Base-by-base conservation (phyloP, 2,329 filamentous ascomycete species). In the Bipolaris gigantea region DNA sequence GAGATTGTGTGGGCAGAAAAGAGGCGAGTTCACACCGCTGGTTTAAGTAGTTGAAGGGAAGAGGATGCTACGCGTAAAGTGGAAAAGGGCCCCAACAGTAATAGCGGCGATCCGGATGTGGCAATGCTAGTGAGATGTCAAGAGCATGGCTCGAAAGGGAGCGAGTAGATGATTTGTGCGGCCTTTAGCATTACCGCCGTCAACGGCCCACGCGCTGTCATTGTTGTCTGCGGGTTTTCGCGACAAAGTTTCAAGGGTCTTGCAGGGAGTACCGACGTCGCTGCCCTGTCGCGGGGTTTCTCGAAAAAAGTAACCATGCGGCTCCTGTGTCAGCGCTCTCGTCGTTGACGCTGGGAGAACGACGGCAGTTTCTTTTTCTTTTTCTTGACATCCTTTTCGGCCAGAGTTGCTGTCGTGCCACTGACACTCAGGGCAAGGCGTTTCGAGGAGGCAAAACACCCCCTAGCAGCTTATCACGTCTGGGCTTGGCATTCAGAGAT, bases 71-170 rank as follows among this genome's bases (percentile, higher is more conserved):
- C 54, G 60, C 60, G 60, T 30, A 69, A 67, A 67, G 69, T 64
- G 60, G 65, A 62, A 71, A 40, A 70, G 66, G 70, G 66, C 69
- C 69, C 67, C 69, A 71, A 62, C 65, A 58, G 53, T 70, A 58
- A 51, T 70, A 69, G 69, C 69, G 69, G 65, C 67, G 62, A 66
- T 69, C 59, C 55, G 44, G 56, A 55, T 55, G 66, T 66, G 66
- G 66, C 66, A 70, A 70, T 66, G 57, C 59, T 67, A 63, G 65
- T 56, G 56, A 52, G n/a, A 25, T 36, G 50, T 50, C 35, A 57
- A 40, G 27, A 45, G 42, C 35, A 57, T 34, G 55, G 61, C 47
- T 59, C 35, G 58, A 62, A 51, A 64, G 54, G 47, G 47, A 43
- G 42, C 33, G 59, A 16, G 65, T 64, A 63, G 60, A 62, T 61